Evolutionary conservation across 2,329 filamentous ascomycete genomes (phyloP).

Genomic region (Alternaria ethzedia): DNA sequence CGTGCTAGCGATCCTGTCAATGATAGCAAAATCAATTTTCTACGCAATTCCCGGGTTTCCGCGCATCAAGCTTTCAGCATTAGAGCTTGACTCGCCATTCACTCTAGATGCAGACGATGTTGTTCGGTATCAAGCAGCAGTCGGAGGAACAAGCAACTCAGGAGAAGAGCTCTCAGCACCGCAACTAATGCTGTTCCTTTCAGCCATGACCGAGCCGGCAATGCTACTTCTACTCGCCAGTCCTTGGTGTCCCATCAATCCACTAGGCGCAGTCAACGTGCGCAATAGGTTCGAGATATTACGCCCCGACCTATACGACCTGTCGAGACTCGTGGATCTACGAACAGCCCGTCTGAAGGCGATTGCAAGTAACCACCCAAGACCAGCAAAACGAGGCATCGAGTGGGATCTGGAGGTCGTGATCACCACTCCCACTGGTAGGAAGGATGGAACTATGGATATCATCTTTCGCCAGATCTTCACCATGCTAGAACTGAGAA

Average conservation of each 20-base stretch:
- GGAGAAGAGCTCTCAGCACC: not conserved
- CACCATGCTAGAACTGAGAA: slow-evolving; percentile 11
- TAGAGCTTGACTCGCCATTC: slow-evolving; percentile 4
- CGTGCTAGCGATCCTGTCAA: slow-evolving; percentile 5
- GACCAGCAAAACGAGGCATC: slow-evolving; percentile 6
- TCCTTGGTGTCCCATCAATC: slow-evolving; percentile 8
- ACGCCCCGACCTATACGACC: slow-evolving; percentile 3
- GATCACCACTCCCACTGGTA: not conserved
- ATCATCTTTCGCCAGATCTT: slow-evolving; percentile 10
- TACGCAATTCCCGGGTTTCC: not conserved
- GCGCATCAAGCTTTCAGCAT: not conserved
- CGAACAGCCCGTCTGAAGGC: slow-evolving; percentile 2
- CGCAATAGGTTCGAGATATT: slow-evolving; percentile 10
- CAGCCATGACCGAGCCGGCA: slow-evolving; percentile 9
- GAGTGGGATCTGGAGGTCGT: slow-evolving; percentile 10
- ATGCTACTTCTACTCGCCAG: slow-evolving; percentile 14
- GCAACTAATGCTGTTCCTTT: slow-evolving; percentile 5
- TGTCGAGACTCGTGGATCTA: not conserved
- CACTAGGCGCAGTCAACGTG: slow-evolving; percentile 11
- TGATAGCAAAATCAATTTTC: not conserved
- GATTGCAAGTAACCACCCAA: not conserved
- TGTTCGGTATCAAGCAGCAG: slow-evolving; percentile 1
- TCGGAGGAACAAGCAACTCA: not conserved
- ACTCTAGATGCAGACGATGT: slow-evolving; percentile 2
- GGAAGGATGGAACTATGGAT: not conserved